These are phyloP conservation scores for Pulveroboletus frians DNA, from an alignment of 768 basidiomycete genomes.

Conservation along the genomic window DNA sequence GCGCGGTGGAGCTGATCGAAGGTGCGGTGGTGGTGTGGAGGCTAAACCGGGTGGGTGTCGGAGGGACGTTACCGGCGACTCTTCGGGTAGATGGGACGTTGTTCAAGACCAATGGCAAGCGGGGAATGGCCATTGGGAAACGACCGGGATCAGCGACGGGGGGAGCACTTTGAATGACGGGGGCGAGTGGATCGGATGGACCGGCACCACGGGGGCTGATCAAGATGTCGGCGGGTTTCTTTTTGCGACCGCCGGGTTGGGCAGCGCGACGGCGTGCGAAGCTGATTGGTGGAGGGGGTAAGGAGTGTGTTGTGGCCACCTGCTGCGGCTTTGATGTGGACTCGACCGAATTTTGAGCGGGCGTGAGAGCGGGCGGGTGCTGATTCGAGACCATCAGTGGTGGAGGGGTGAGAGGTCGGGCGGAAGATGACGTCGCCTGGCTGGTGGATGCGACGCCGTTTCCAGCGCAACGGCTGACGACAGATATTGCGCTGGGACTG, in stretches of 20 bases:
- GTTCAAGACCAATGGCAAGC: conserved; percentile 47
- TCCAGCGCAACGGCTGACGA: conserved; percentile 22
- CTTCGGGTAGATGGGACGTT: conserved; percentile 45
- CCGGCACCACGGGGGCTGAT: conserved; percentile 65
- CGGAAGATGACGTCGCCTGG: conserved; percentile 21
- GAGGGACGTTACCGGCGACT: conserved; percentile 59
- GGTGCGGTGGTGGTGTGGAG: conserved; percentile 33
- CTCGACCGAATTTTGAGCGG: conserved; percentile 17
- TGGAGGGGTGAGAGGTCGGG: conserved; percentile 21
- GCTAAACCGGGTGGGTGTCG: conserved; percentile 62
- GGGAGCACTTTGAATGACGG: conserved; percentile 73
- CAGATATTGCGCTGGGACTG: conserved; percentile 33
- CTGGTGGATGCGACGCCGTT: conserved; percentile 22
- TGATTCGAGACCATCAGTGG: conserved; percentile 25
- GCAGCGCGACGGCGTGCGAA: conserved; percentile 72
- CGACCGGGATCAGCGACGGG: conserved; percentile 47
- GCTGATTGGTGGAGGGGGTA: conserved; percentile 69
- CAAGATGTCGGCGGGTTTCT: conserved; percentile 74
- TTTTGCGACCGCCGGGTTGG: conserved; percentile 53
- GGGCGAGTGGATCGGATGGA: conserved; percentile 49
- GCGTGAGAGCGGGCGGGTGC: conserved; percentile 14
- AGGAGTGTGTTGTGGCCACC: conserved; percentile 31
- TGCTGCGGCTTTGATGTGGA: conserved; percentile 22
- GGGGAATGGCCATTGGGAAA: conserved; percentile 62
- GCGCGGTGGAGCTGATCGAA: conserved; percentile 22